A percentile compares a stretch with the other conserved stretches of the same genome.
These are phyloP conservation scores for Neurospora africana DNA, from an alignment of 495 filamentous ascomycete species.

Conservation along the genomic window DNA sequence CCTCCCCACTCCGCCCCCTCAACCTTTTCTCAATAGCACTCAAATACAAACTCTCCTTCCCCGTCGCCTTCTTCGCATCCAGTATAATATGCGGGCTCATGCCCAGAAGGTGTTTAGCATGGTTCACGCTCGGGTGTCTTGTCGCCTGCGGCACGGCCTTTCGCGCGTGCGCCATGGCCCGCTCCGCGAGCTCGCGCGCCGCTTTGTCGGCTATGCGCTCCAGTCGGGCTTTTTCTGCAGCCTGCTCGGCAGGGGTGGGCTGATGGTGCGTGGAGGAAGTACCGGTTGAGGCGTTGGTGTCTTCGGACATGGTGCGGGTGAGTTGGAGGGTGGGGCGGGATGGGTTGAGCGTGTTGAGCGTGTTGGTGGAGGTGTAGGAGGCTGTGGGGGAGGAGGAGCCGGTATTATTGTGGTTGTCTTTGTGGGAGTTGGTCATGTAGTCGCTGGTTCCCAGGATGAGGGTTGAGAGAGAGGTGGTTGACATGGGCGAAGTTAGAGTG, in stretches of 20 bases:
- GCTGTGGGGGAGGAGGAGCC: conserved; percentile 2
- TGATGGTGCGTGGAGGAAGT: not conserved
- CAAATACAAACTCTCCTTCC: conserved; percentile 62
- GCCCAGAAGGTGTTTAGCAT: conserved; percentile 34
- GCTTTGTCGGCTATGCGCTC: conserved; percentile 37
- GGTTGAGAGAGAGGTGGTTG: conserved; percentile 5
- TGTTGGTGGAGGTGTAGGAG: conserved; percentile 2
- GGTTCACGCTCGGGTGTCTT: conserved; percentile 36
- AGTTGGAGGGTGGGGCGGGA: not conserved
- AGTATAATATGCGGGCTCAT: conserved; percentile 42
- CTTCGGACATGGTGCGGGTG: not conserved
- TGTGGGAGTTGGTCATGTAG: not conserved
- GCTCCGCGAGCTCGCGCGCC: conserved; percentile 35
- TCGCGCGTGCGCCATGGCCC: conserved; percentile 36
- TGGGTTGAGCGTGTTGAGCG: not conserved
- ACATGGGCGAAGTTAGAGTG: not conserved
- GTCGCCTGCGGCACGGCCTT: conserved; percentile 33
- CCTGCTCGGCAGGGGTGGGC: conserved; percentile 28
- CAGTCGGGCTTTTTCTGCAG: conserved; percentile 42
- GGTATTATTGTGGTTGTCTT: not conserved
- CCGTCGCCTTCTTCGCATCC: conserved; percentile 44
- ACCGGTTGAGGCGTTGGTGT: not conserved
- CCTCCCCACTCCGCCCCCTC: conserved; percentile 11
- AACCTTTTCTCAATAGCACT: conserved; percentile 57
- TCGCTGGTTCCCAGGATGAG: conserved; percentile 1